Percentiles rank a stretch among this genome's conserved stretches.
Conservation (phyloP, 495 filamentous ascomycete species). For the Aspergillus incahuasiensis region DNA sequence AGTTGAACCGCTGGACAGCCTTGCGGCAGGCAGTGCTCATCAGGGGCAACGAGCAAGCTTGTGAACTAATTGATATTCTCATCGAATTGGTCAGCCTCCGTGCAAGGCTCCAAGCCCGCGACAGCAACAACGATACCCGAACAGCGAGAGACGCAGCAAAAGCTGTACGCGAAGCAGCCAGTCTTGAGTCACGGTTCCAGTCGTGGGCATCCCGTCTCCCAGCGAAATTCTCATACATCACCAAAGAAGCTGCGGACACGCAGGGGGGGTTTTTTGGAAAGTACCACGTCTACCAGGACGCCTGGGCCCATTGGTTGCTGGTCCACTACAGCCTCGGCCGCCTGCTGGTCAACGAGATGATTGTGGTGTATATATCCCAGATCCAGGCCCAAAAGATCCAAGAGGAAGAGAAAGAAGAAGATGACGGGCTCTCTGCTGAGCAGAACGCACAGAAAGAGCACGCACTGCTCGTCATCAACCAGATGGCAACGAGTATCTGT, state of each 20-base stretch:
- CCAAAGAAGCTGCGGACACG: neutral
- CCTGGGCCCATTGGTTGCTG: neutral
- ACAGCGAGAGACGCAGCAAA: neutral
- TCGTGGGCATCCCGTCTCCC: neutral
- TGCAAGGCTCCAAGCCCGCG: neutral
- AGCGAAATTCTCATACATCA: neutral
- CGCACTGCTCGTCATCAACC: neutral
- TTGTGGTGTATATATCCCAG: conserved; percentile 1
- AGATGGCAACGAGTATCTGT: conserved; percentile 7
- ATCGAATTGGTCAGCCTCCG: conserved; percentile 5
- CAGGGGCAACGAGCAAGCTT: neutral
- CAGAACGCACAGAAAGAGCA: neutral
- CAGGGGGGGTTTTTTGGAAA: neutral
- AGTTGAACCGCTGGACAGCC: neutral
- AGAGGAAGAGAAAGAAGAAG: no score
- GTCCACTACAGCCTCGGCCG: conserved; percentile 2
- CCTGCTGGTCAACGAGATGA: conserved; percentile 9
- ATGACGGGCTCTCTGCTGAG: neutral
- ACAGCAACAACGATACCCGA: no score
- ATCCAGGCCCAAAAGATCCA: no score
- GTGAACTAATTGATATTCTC: conserved; percentile 3
- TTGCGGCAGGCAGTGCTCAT: neutral
- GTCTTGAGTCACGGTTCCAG: neutral
- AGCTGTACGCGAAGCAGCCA: neutral
- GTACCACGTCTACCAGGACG: conserved; percentile 11